Evolutionary conservation across 2,329 filamentous ascomycete genomes (phyloP), one percentile per base, ranked within the genome.

Genomic region (Alternaria hordeiaustralica): DNA sequence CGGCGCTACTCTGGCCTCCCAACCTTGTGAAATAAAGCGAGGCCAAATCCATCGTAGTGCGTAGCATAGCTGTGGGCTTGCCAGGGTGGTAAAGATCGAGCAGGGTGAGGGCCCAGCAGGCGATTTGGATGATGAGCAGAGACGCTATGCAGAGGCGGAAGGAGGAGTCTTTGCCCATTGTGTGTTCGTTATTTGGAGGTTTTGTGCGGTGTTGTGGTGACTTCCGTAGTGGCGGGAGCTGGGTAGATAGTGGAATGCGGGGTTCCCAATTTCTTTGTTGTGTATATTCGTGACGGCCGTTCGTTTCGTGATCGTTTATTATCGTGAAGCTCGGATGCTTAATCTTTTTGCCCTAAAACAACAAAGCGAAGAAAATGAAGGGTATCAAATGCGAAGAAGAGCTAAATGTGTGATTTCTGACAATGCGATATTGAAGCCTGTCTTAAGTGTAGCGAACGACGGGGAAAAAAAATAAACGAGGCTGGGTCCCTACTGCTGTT

Each of bases 81-180:
- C 75, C 75, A 0, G 76, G 76, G 43, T 68, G 70, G 50, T 76
- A 65, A 2, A 79, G 67, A 47, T 78, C 75, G 54, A 76, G 71
- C 0, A 79, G 65, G 2, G 73, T 75, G 2, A 78, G 60, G 43
- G 68, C 54, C 76, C 76, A 79, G 67, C 72, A 76, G 12, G 70
- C 67, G 20, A 72, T 61, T 63, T 79, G 76, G 36, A 78, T 61
- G 20, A 70, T 53, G 44, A 78, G 71, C 11, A 79, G 73, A 45
- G 78, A 61, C 41, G 67, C 64, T 58, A 79, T 72, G 68, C 69
- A 72, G 49, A 70, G 28, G 47, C 74, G 74, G 64, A 78, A 72
- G 2, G 74, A 71, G 5, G 72, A 61, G 4, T 72, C 66, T 60
- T 75, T 77, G 15, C 65, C 47, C 75, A 76, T 78, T 46, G 15